phyloP scores from a whole-genome alignment of 2,329 filamentous ascomycete species.

The Grosmannia serpens region DNA sequence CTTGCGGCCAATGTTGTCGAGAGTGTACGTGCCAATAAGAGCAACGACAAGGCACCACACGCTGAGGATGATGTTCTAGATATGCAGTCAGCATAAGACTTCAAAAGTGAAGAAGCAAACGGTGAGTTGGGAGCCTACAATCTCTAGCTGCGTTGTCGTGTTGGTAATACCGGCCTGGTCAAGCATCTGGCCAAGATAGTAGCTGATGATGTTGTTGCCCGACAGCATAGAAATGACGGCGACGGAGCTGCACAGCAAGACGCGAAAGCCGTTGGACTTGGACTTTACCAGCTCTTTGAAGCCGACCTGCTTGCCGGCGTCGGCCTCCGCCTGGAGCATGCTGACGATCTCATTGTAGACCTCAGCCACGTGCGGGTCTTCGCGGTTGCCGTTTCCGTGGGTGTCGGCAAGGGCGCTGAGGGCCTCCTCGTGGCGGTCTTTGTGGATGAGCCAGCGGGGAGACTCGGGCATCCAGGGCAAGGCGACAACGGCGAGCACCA shows the following conservation, averaged over 20 bases:
- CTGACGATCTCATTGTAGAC: background rate
- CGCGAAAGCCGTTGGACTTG: background rate
- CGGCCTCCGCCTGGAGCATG: conserved; percentile 2
- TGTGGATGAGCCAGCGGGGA: conserved; percentile 7
- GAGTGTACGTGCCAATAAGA: conserved; percentile 11
- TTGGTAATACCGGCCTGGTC: conserved; percentile 5
- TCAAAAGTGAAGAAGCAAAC: background rate
- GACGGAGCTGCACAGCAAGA: conserved; percentile 1
- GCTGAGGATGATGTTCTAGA: conserved; percentile 6
- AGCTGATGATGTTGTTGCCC: conserved; percentile 11
- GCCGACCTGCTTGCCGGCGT: background rate
- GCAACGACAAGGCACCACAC: conserved; percentile 9
- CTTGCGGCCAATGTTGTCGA: conserved; percentile 15
- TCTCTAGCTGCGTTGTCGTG: conserved; percentile 2
- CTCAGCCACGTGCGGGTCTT: background rate
- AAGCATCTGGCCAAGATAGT: conserved; percentile 4
- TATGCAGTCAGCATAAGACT: background rate
- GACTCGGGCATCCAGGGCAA: conserved; percentile 6
- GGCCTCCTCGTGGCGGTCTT: conserved; percentile 15
- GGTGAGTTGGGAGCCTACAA: background rate
- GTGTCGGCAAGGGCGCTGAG: conserved; percentile 21
- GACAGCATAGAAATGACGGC: conserved; percentile 1
- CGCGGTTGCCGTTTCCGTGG: conserved; percentile 22
- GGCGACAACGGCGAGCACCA: background rate
- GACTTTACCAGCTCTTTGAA: background rate